phyloP scores from a whole-genome alignment of 2,329 filamentous ascomycete genomes.

The Capronia coronata region DNA sequence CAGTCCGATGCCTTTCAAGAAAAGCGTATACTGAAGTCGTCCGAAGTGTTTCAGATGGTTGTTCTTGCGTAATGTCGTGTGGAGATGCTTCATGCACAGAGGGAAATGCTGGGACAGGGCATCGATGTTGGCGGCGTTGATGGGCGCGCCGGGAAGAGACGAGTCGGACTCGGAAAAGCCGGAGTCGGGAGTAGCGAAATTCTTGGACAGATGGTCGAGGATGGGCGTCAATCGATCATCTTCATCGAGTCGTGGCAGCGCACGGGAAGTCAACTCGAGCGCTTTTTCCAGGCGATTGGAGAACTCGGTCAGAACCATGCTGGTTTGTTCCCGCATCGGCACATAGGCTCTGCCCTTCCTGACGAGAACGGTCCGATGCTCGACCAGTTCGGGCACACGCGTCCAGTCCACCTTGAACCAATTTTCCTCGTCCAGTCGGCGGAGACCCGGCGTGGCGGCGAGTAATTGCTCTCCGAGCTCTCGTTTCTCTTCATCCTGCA shows the following conservation, averaged over 20 bases:
- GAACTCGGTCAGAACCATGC: conserved; percentile 85
- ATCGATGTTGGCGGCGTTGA: conserved; percentile 74
- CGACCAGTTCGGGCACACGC: conserved; percentile 81
- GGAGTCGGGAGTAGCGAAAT: conserved; percentile 86
- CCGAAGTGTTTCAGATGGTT: conserved; percentile 89
- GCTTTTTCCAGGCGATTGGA: conserved; percentile 69
- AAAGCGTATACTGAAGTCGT: conserved; percentile 88
- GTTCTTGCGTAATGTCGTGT: conserved; percentile 77
- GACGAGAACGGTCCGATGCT: conserved; percentile 68
- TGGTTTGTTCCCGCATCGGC: conserved; percentile 75
- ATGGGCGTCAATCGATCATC: conserved; percentile 81
- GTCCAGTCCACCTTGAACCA: conserved; percentile 99
- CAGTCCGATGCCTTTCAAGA: conserved; percentile 91
- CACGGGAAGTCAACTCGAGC: conserved; percentile 85
- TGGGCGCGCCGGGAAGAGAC: conserved; percentile 62
- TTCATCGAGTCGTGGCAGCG: conserved; percentile 86
- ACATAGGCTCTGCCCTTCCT: conserved; percentile 84
- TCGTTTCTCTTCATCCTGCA: conserved; percentile 73
- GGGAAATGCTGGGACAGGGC: conserved; percentile 74
- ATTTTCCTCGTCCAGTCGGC: conserved; percentile 63
- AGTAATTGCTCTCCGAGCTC: conserved; percentile 57
- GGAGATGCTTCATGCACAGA: conserved; percentile 88
- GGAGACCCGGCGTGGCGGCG: conserved; percentile 48
- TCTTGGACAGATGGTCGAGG: conserved; percentile 79
- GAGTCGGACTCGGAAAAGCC: conserved; percentile 63